phyloP scores from a whole-genome alignment of 176 grass and related monocot species.

The Musa beccarii region DNA sequence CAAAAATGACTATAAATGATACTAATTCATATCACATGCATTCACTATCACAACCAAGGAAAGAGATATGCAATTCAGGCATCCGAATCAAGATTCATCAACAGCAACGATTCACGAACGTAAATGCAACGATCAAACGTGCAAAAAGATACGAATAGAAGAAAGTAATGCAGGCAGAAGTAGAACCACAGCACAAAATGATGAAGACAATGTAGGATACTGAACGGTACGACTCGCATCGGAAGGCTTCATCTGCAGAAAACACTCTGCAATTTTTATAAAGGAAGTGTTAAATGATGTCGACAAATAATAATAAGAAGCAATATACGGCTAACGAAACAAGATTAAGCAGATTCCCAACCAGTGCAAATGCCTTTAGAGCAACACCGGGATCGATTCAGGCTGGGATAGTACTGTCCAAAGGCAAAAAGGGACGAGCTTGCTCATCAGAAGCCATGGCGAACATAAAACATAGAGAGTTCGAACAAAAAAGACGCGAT shows the following conservation, averaged over 20 bases:
- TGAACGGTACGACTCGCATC: slow-evolving; percentile 35
- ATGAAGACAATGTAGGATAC: slow-evolving; percentile 46
- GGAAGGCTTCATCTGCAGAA: slow-evolving; percentile 73
- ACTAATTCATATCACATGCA: background rate
- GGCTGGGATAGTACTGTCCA: slow-evolving; percentile 48
- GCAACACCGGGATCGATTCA: slow-evolving; percentile 83
- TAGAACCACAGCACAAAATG: background rate
- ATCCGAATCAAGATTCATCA: background rate
- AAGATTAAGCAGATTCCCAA: slow-evolving; percentile 15
- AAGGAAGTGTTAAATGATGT: background rate
- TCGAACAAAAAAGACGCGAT: background rate
- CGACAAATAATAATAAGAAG: background rate
- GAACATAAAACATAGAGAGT: background rate
- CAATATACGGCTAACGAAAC: background rate
- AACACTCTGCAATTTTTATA: slow-evolving; percentile 54
- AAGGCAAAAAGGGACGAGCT: background rate
- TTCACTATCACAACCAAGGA: background rate
- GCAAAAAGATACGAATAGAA: background rate
- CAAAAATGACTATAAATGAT: background rate
- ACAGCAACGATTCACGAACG: background rate
- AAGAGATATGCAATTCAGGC: background rate
- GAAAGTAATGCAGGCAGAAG: background rate
- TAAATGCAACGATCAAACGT: background rate
- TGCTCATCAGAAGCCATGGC: background rate
- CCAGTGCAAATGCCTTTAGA: slow-evolving; percentile 74